Evolutionary conservation across 805 yeast species (phyloP).

Genomic region (Metschnikowia kunwiensis): DNA sequence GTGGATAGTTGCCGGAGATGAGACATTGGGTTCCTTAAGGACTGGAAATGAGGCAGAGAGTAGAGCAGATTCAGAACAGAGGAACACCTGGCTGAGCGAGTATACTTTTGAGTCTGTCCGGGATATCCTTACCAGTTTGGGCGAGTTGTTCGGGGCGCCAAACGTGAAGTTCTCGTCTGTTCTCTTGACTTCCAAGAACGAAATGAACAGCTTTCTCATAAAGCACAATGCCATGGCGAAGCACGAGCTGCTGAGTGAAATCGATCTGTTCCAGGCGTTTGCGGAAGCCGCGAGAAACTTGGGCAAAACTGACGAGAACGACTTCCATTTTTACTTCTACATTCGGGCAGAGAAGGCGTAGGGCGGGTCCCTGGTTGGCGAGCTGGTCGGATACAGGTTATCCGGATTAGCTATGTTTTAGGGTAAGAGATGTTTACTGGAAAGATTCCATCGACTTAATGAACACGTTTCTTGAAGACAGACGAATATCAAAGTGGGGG

Average conservation of each 20-base stretch:
- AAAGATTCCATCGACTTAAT: no score
- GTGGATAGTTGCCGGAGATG: conserved; percentile 11
- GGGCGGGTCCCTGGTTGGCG: no score
- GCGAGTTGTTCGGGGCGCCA: conserved; percentile 30
- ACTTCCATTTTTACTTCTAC: conserved; percentile 24
- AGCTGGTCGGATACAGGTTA: no score
- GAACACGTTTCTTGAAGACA: no score
- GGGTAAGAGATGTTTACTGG: no score
- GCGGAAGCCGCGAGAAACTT: conserved; percentile 2
- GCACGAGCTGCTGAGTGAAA: conserved; percentile 33
- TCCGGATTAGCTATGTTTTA: no score
- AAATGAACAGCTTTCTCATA: conserved; percentile 30
- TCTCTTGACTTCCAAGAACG: conserved; percentile 28
- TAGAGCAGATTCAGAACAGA: background rate
- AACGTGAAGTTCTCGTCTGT: conserved; percentile 31
- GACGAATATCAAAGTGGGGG: no score
- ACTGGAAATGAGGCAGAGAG: background rate
- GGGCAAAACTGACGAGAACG: conserved; percentile 5
- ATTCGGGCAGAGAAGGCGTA: conserved; percentile 25
- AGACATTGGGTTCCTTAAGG: background rate
- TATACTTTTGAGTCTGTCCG: conserved; percentile 2
- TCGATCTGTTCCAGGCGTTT: conserved; percentile 19
- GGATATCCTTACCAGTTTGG: conserved; percentile 1
- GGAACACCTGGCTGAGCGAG: conserved; percentile 1
- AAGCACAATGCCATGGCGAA: conserved; percentile 28